Conservation (phyloP, 2,329 filamentous ascomycete genomes). For the Sporothrix pallida region DNA sequence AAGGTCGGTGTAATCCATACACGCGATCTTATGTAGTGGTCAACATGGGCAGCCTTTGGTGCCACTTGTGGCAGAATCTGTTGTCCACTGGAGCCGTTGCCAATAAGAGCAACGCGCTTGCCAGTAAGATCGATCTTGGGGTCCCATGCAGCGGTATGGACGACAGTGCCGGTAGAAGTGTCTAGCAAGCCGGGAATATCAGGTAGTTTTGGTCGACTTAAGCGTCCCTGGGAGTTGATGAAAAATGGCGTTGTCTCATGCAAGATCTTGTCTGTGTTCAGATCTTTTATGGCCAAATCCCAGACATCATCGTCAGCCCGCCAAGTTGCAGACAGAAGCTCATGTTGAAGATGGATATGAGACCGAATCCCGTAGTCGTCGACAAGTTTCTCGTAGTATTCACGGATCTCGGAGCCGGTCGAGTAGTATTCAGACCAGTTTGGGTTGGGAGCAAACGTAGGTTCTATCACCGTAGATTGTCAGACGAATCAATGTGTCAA, state of each 20-base stretch:
- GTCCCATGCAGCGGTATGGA: constrained; percentile 12
- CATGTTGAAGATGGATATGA: constrained; percentile 7
- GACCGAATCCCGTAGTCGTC: constrained; percentile 28
- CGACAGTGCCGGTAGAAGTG: background rate
- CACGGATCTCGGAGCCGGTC: constrained; percentile 36
- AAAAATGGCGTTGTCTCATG: constrained; percentile 2
- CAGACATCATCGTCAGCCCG: background rate
- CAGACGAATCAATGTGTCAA: background rate
- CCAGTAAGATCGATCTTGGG: background rate
- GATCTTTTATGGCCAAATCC: constrained; percentile 2
- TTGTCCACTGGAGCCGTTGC: constrained; percentile 15
- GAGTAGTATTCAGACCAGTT: constrained; percentile 38
- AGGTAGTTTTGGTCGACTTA: background rate
- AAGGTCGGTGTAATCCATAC: constrained; percentile 35
- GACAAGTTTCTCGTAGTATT: constrained; percentile 35
- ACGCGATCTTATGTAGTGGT: constrained; percentile 34
- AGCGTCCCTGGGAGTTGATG: constrained; percentile 19
- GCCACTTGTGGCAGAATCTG: background rate
- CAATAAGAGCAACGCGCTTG: background rate
- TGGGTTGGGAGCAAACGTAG: constrained; percentile 35
- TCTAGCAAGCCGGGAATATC: background rate
- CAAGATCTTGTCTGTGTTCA: background rate
- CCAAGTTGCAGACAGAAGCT: constrained; percentile 13
- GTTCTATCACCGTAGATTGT: constrained; percentile 12
- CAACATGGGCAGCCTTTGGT: constrained; percentile 27